A percentile compares a stretch with the other conserved stretches of the same genome.
These are phyloP conservation scores for Trametes cingulata DNA, from an alignment of 768 basidiomycete species.

Conservation along the genomic window DNA sequence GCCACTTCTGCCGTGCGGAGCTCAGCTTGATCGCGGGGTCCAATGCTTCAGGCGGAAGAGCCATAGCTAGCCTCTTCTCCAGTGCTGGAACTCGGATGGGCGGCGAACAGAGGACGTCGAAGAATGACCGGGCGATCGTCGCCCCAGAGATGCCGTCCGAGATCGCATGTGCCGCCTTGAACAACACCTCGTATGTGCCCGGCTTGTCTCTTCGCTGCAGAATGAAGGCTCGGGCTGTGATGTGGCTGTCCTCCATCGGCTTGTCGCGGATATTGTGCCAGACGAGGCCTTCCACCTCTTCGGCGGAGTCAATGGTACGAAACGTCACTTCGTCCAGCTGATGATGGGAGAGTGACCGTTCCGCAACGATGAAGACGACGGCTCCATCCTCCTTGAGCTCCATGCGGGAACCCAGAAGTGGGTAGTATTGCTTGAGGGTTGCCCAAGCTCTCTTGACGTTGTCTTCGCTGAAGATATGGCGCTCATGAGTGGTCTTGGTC, in stretches of 20 bases:
- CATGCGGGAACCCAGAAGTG: constrained; percentile 48
- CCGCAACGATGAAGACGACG: constrained; percentile 45
- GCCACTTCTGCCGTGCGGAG: constrained; percentile 45
- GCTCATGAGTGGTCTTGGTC: constrained; percentile 9
- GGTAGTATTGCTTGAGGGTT: constrained; percentile 49
- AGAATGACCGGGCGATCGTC: constrained; percentile 45
- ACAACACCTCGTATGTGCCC: constrained; percentile 42
- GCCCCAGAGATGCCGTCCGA: constrained; percentile 50
- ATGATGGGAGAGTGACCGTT: constrained; percentile 35
- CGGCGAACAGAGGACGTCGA: constrained; percentile 41
- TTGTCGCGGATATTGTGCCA: constrained; percentile 35
- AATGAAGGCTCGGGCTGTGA: constrained; percentile 45
- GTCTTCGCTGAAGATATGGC: constrained; percentile 29
- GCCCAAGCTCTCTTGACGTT: constrained; percentile 48
- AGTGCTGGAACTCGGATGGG: constrained; percentile 28
- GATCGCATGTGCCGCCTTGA: constrained; percentile 50
- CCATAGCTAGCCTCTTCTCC: constrained; percentile 43
- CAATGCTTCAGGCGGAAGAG: constrained; percentile 40
- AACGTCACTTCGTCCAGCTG: constrained; percentile 43
- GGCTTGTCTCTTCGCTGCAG: constrained; percentile 41
- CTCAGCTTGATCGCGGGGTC: constrained; percentile 36
- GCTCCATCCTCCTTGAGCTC: constrained; percentile 32
- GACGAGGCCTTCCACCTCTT: constrained; percentile 36
- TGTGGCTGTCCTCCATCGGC: constrained; percentile 40
- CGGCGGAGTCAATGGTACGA: constrained; percentile 33